These are phyloP conservation scores for Lentinula sp. DNA, from an alignment of 768 basidiomycete genomes.

Conservation along the genomic window DNA sequence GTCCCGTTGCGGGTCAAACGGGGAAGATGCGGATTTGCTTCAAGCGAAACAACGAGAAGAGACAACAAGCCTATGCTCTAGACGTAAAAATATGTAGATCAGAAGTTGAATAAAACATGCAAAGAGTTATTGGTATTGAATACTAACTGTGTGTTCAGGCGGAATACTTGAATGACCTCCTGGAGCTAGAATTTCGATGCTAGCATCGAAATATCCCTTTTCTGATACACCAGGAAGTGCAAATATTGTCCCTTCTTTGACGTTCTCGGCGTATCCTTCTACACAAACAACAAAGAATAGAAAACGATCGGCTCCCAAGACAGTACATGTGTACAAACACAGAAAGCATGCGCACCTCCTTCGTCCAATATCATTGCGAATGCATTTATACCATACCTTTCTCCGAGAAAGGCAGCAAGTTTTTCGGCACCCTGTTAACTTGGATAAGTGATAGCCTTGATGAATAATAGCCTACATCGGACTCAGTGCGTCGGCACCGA, in stretches of 20 bases:
- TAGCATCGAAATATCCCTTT: conserved; percentile 43
- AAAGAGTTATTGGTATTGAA: neutral
- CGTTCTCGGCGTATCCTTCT: conserved; percentile 11
- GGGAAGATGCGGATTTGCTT: conserved; percentile 31
- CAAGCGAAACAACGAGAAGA: conserved; percentile 41
- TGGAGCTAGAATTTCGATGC: conserved; percentile 38
- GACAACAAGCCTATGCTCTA: conserved; percentile 57
- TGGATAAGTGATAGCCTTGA: neutral
- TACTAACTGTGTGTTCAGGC: conserved; percentile 49
- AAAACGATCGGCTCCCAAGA: neutral
- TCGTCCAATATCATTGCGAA: conserved; percentile 64
- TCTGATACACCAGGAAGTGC: conserved; percentile 41
- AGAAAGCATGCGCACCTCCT: conserved; percentile 23
- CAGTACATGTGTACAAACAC: neutral
- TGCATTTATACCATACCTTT: conserved; percentile 47
- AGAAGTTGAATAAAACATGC: neutral
- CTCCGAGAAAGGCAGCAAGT: conserved; percentile 29
- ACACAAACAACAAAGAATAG: neutral
- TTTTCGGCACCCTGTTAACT: conserved; percentile 32
- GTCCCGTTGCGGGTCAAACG: conserved; percentile 33
- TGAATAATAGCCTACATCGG: too few relatives aligned
- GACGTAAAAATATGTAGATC: neutral
- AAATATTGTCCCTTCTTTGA: conserved; percentile 27
- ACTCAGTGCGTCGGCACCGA: neutral
- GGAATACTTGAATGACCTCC: conserved; percentile 68